Percentiles rank a stretch among this genome's conserved stretches.
Conservation (phyloP, 768 basidiomycete species). For the Tylopilus felleus region DNA sequence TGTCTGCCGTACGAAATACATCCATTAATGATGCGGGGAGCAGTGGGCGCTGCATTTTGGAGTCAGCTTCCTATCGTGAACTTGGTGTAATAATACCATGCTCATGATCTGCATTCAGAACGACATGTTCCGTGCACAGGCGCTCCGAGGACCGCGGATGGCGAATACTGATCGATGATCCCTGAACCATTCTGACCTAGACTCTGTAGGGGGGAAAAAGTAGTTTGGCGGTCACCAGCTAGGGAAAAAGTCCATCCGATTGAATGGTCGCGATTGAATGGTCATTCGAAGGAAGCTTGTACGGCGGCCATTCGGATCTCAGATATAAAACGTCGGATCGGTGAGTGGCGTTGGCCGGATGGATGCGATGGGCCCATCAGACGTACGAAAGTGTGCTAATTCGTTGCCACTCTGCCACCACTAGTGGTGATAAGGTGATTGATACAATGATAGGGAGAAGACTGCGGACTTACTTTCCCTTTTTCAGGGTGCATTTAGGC, state of each 20-base stretch:
- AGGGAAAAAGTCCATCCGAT: too few species aligned
- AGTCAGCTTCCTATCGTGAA: background rate
- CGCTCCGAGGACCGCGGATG: background rate
- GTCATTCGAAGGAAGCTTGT: background rate
- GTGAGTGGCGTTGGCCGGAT: background rate
- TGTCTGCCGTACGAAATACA: background rate
- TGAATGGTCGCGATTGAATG: background rate
- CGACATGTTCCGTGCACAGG: background rate
- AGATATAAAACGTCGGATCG: background rate
- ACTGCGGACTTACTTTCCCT: background rate
- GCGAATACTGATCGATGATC: background rate
- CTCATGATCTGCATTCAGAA: background rate
- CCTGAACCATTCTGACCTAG: background rate
- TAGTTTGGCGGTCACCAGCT: too few species aligned
- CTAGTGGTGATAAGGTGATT: background rate
- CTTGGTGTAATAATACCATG: background rate
- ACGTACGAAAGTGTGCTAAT: background rate
- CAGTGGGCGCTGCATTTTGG: background rate
- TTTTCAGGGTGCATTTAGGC: background rate
- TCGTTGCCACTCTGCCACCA: background rate
- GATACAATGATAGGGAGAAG: background rate
- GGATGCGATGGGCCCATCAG: background rate
- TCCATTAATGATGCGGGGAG: background rate
- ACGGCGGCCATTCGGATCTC: background rate
- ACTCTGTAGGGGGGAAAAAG: background rate